Conservation (phyloP, 371 early-diverging fungal species). For the Mucor sp. region DNA sequence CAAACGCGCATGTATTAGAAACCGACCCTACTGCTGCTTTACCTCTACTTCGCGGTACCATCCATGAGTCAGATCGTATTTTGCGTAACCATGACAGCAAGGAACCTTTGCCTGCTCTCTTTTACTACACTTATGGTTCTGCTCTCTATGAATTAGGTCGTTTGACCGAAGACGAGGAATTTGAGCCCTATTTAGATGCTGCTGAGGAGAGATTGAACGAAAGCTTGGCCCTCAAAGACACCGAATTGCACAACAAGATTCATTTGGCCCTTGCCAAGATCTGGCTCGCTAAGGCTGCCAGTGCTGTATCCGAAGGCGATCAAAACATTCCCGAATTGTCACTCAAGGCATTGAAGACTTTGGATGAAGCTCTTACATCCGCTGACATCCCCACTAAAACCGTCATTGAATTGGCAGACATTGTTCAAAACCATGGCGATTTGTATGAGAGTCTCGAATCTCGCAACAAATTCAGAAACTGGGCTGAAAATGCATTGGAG, state of each 20-base stretch:
- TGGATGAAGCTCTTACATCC: conserved; percentile 12
- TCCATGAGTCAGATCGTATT: conserved; percentile 67
- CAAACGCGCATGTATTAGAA: conserved; percentile 12
- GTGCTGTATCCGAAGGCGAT: conserved; percentile 16
- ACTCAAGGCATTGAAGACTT: conserved; percentile 22
- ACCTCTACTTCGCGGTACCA: conserved; percentile 55
- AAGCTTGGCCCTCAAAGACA: conserved; percentile 8
- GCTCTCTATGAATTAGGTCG: conserved; percentile 59
- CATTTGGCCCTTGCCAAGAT: conserved; percentile 39
- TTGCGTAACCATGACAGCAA: conserved; percentile 52
- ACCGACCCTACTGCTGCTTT: conserved; percentile 33
- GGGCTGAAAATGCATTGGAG: conserved; percentile 37
- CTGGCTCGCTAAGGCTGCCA: conserved; percentile 45
- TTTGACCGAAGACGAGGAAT: conserved; percentile 46
- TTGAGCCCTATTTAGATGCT: conserved; percentile 45
- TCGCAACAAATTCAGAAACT: conserved; percentile 29
- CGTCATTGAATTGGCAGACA: conserved; percentile 33
- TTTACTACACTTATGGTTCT: conserved; percentile 60
- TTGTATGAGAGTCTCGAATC: conserved; percentile 23
- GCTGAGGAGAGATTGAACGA: conserved; percentile 47
- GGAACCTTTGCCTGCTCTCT: conserved; percentile 41
- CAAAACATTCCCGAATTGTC: conserved; percentile 32
- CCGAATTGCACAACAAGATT: conserved; percentile 25
- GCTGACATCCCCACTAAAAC: conserved; percentile 9
- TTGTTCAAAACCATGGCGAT: conserved; percentile 38